Percentiles rank a stretch among this genome's conserved stretches.
phyloP scores from a whole-genome alignment of 164 flowering plant genomes.

The Aristolochia californica region DNA sequence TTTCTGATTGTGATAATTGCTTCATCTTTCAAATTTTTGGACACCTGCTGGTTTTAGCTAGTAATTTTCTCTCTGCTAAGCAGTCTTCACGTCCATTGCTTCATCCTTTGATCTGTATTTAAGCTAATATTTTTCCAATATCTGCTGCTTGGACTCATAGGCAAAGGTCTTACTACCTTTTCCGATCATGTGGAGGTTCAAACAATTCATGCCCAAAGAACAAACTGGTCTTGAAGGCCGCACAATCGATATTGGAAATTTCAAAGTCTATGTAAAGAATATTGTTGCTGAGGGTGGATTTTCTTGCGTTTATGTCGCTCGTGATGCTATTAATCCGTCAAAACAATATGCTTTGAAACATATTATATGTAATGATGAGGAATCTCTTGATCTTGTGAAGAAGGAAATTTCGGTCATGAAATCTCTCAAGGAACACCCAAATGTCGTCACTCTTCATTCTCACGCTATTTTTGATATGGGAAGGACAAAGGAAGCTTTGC shows the following conservation, averaged over 20 bases:
- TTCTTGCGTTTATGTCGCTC: conserved; percentile 86
- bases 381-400: conserved; percentile 59
- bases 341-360: conserved; percentile 94
- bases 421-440: conserved; percentile 79
- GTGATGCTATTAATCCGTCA: conserved; percentile 50
- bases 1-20: not conserved
- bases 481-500: conserved; percentile 78
- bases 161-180: too few relatives aligned
- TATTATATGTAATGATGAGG: conserved; percentile 84
- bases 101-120: too few relatives aligned
- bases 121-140: too few relatives aligned
- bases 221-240: conserved; percentile 88
- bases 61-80: not conserved
- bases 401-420: conserved; percentile 93
- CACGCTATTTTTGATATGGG: conserved; percentile 78
- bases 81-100: conserved; percentile 1
- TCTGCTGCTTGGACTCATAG: too few relatives aligned
- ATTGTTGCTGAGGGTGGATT: conserved; percentile 94
- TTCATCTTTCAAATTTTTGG: not conserved
- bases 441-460: conserved; percentile 64
- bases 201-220: conserved; percentile 76
- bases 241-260: conserved; percentile 62
- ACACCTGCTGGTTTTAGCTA: not conserved
- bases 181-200: conserved; percentile 85
- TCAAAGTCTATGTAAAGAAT: conserved; percentile 69